Conservation (phyloP, 371 early-diverging fungal genomes). For the Amoeboaphelidium protococcarum region DNA sequence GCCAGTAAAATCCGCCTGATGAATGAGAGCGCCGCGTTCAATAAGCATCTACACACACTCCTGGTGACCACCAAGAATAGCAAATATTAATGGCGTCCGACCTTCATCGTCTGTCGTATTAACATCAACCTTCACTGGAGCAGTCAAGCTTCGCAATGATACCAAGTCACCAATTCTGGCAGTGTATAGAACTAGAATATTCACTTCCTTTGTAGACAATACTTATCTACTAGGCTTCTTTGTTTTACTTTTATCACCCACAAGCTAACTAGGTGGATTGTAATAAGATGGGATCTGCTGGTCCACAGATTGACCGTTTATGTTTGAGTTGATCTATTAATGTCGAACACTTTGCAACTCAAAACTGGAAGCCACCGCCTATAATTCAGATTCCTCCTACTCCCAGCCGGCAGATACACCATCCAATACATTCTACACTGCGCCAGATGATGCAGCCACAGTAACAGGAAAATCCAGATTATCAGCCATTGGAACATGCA, state of each 20-base stretch:
- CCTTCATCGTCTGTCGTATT: not conserved
- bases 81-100: not conserved
- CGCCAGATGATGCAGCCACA: no score
- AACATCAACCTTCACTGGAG: not conserved
- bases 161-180: not conserved
- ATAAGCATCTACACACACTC: not conserved
- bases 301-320: no score
- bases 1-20: not conserved
- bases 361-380: no score
- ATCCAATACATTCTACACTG: no score
- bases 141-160: not conserved
- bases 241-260: not conserved
- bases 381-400: no score
- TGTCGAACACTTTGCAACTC: no score
- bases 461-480: no score
- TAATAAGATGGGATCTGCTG: no score
- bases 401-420: no score
- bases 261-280: no score
- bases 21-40: not conserved
- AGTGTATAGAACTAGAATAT: not conserved
- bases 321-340: no score
- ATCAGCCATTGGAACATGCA: no score
- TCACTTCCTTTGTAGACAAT: not conserved
- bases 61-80: not conserved
- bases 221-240: not conserved